Conservation (phyloP, 176 grass and related monocot species). For the Musa acuminata region DNA sequence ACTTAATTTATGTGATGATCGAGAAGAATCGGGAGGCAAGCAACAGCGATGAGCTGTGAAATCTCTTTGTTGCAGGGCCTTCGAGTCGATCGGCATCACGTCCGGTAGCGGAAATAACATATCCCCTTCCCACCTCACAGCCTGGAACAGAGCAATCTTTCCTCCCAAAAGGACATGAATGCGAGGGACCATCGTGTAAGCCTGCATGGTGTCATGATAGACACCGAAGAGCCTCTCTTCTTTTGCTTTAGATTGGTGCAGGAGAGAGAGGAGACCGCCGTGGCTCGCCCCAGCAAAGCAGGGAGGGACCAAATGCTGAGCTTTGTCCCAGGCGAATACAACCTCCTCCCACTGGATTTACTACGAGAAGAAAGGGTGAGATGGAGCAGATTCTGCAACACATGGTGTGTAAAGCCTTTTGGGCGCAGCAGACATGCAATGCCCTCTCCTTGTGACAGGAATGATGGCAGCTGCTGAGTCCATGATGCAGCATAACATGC, state of each 20-base stretch:
- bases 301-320: too few species aligned
- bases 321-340: background rate
- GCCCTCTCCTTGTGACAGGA: background rate
- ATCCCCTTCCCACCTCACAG: background rate
- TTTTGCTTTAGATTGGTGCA: background rate
- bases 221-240: background rate
- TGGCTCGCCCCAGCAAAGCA: background rate
- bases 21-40: conserved; percentile 4
- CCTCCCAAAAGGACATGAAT: background rate
- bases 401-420: background rate
- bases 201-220: conserved; percentile 1
- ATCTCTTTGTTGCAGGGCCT: background rate
- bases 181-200: background rate
- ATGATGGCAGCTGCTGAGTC: background rate
- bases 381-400: background rate
- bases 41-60: background rate
- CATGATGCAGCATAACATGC: background rate
- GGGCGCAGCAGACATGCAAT: background rate
- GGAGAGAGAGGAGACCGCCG: background rate
- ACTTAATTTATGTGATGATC: background rate
- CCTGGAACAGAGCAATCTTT: background rate
- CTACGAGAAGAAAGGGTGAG: background rate
- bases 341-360: background rate
- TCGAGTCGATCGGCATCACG: background rate
- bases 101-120: background rate